Conservation (phyloP, 169 alveolate genomes). For the Amoebophrya sp. region DNA sequence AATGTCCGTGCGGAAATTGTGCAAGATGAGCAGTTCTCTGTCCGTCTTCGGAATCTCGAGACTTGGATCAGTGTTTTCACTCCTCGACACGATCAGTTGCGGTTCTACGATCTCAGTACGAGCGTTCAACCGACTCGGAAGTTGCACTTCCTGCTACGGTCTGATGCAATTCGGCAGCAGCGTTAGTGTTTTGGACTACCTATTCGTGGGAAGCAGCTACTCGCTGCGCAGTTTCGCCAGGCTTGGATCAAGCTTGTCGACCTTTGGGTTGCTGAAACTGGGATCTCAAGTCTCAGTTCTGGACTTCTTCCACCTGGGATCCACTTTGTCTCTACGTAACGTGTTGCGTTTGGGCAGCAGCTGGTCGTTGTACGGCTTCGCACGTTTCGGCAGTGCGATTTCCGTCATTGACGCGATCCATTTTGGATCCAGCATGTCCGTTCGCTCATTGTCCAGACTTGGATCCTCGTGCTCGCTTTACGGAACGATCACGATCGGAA, state of each 20-base stretch:
- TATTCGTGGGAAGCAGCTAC: not conserved
- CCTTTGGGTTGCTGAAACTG: not conserved
- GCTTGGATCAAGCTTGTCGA: not conserved
- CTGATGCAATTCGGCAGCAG: not conserved
- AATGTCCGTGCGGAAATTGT: not conserved
- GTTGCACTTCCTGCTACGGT: not conserved
- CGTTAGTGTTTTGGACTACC: not conserved
- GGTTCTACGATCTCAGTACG: constrained; percentile 20
- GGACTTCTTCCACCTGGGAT: not conserved
- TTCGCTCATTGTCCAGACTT: not conserved
- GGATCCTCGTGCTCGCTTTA: not conserved
- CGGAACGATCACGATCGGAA: not conserved
- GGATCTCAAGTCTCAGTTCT: not conserved
- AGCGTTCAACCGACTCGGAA: constrained; percentile 17
- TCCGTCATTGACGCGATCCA: constrained; percentile 23
- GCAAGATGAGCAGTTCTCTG: constrained; percentile 21
- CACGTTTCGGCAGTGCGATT: not conserved
- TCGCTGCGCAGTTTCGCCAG: constrained; percentile 26
- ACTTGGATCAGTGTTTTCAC: not conserved
- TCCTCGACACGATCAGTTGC: not conserved
- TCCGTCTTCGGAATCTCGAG: not conserved
- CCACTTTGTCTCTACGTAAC: not conserved
- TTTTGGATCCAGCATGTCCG: not conserved
- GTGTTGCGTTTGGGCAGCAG: not conserved
- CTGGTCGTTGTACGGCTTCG: not conserved